A percentile compares a stretch with the other conserved stretches of the same genome.
Conservation (phyloP, 805 yeast genomes). For the Pichia sporocuriosa region DNA sequence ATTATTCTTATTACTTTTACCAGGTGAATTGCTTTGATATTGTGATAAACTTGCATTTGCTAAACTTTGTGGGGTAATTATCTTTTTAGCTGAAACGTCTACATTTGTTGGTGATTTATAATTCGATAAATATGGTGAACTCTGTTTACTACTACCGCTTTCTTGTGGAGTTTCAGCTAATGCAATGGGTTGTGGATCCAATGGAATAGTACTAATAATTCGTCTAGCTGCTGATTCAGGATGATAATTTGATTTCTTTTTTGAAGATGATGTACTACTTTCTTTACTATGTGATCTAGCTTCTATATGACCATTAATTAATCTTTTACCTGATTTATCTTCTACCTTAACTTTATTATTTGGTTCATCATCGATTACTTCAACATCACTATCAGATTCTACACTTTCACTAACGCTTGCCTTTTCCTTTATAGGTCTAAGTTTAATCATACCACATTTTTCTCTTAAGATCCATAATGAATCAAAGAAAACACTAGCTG, state of each 20-base stretch:
- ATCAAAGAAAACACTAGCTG: slow-evolving; percentile 90
- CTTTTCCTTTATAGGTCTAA: slow-evolving; percentile 31
- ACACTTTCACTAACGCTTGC: slow-evolving; percentile 9
- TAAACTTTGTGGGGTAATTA: slow-evolving; percentile 10
- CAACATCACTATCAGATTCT: slow-evolving; percentile 15
- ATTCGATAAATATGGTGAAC: slow-evolving; percentile 13
- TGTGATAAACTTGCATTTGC: slow-evolving; percentile 11
- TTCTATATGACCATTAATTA: slow-evolving; percentile 15
- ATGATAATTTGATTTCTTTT: slow-evolving; percentile 28
- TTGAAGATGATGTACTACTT: slow-evolving; percentile 15
- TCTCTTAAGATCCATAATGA: slow-evolving; percentile 78
- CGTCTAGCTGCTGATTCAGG: slow-evolving; percentile 70
- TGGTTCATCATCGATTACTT: slow-evolving; percentile 11
- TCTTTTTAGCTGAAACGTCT: slow-evolving; percentile 3
- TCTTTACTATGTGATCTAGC: slow-evolving; percentile 13
- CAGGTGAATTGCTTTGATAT: slow-evolving; percentile 8
- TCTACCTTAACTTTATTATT: slow-evolving; percentile 14
- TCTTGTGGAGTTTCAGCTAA: slow-evolving; percentile 21
- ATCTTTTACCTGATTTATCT: slow-evolving; percentile 21
- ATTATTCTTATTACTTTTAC: not conserved
- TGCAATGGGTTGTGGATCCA: slow-evolving; percentile 76
- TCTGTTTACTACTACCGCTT: slow-evolving; percentile 12
- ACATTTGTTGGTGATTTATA: slow-evolving; percentile 13
- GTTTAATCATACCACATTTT: slow-evolving; percentile 78
- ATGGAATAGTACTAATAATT: slow-evolving; percentile 70